phyloP scores from a whole-genome alignment of 2,329 filamentous ascomycete species.

The Claviceps maximensis region DNA sequence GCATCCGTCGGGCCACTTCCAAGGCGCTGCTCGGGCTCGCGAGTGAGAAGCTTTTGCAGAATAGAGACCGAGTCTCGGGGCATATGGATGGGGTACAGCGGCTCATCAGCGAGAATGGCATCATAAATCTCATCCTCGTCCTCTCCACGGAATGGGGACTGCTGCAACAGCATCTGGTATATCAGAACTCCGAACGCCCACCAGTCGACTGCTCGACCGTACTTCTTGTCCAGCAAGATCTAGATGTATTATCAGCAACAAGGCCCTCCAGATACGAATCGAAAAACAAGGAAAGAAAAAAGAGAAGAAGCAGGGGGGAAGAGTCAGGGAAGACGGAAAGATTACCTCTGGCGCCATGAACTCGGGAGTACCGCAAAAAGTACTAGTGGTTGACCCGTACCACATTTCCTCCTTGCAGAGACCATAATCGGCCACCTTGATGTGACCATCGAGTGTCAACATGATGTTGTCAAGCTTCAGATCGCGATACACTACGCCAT shows the following conservation, averaged over 20 bases:
- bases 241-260: constrained; percentile 19
- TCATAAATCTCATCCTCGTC: constrained; percentile 99
- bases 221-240: constrained; percentile 97
- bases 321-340: constrained; percentile 10
- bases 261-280: neutral
- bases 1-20: constrained; percentile 94
- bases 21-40: constrained; percentile 84
- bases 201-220: constrained; percentile 94
- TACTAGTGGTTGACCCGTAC: constrained; percentile 93
- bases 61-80: constrained; percentile 95
- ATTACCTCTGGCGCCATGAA: constrained; percentile 98
- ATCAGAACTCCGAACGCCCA: constrained; percentile 99
- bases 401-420: constrained; percentile 99
- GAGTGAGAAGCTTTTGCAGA: constrained; percentile 88
- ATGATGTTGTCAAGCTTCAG: constrained; percentile 89
- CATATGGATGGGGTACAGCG: constrained; percentile 97
- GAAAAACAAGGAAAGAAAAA: neutral
- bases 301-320: neutral
- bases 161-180: constrained; percentile 98
- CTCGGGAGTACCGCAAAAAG: constrained; percentile 98
- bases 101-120: constrained; percentile 92
- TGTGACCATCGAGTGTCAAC: constrained; percentile 86
- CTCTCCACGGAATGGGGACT: constrained; percentile 96
- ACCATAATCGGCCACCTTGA: constrained; percentile 98
- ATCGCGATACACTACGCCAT: constrained; percentile 97